Conservation (phyloP, 768 basidiomycete species). For the Panaeolus papilionaceus region DNA sequence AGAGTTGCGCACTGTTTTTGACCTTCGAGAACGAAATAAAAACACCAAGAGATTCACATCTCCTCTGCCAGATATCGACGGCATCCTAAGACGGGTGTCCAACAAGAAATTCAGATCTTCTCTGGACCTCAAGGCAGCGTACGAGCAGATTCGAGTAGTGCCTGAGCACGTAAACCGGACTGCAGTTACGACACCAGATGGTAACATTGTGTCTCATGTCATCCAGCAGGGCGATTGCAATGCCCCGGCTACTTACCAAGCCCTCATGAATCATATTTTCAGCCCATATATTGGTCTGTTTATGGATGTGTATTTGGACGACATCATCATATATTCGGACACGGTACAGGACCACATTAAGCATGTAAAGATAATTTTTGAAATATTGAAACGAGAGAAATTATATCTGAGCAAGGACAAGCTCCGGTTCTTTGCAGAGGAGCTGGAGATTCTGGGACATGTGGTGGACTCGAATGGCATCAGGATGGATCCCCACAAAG, state of each 20-base stretch:
- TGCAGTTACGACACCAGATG: constrained; percentile 44
- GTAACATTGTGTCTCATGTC: constrained; percentile 49
- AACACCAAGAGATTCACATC: too few relatives aligned
- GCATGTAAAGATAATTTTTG: constrained; percentile 35
- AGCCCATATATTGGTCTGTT: constrained; percentile 40
- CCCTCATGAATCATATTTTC: constrained; percentile 50
- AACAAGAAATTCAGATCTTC: too few relatives aligned
- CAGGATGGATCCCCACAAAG: constrained; percentile 47
- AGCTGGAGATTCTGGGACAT: constrained; percentile 34
- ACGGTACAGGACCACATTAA: constrained; percentile 38
- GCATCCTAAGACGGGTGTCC: too few relatives aligned
- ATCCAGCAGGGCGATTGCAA: constrained; percentile 40
- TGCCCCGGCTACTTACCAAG: constrained; percentile 46
- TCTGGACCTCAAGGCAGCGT: constrained; percentile 42
- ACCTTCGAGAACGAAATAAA: too few relatives aligned
- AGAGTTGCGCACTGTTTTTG: too few relatives aligned
- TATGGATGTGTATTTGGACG: constrained; percentile 44
- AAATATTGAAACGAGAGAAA: constrained; percentile 37
- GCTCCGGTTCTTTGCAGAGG: constrained; percentile 34
- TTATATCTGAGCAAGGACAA: constrained; percentile 43
- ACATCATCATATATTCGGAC: constrained; percentile 46
- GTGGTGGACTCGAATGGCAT: constrained; percentile 41
- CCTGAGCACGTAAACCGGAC: constrained; percentile 35
- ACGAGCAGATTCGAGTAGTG: constrained; percentile 40
- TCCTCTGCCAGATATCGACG: too few relatives aligned